Conservation (phyloP, 352 stramenopile species). For the Globisporangium alternatum region DNA sequence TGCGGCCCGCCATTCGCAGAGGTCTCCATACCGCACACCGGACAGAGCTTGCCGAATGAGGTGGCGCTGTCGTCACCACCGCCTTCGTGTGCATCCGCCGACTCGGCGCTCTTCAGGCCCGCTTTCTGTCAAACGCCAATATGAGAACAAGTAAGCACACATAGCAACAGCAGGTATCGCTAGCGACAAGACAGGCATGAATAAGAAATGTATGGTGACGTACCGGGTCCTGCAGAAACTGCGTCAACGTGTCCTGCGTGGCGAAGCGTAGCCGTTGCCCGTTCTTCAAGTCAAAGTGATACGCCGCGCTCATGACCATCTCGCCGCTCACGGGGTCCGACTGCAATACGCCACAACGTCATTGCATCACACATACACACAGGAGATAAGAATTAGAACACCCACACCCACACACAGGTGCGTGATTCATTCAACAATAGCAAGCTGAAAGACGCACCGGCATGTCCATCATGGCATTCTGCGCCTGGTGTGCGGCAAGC, state of each 20-base stretch:
- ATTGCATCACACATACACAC: background rate
- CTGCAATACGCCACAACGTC: constrained; percentile 17
- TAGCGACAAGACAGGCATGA: constrained; percentile 1
- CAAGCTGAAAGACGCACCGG: constrained; percentile 28
- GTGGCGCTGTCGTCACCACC: constrained; percentile 10
- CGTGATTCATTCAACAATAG: constrained; percentile 15
- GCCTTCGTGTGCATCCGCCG: constrained; percentile 11
- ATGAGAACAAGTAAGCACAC: background rate
- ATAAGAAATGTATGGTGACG: background rate
- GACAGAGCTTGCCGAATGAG: constrained; percentile 38
- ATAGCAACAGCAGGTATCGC: background rate
- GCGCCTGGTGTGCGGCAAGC: constrained; percentile 3
- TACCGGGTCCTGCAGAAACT: constrained; percentile 55
- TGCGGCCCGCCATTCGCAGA: constrained; percentile 37
- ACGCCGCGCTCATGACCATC: constrained; percentile 63
- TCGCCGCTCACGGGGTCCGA: constrained; percentile 57
- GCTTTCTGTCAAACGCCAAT: constrained; percentile 20
- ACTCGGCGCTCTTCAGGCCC: constrained; percentile 42
- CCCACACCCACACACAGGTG: no score
- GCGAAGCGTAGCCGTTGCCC: constrained; percentile 65
- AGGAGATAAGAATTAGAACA: background rate
- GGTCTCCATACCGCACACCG: constrained; percentile 72
- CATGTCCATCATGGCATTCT: constrained; percentile 56
- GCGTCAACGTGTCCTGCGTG: constrained; percentile 39
- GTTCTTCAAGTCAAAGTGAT: constrained; percentile 64